Evolutionary conservation across 2,329 filamentous ascomycete genomes (phyloP), one percentile per base, ranked within the genome.

Genomic region (Clonostachys rhizophaga): DNA sequence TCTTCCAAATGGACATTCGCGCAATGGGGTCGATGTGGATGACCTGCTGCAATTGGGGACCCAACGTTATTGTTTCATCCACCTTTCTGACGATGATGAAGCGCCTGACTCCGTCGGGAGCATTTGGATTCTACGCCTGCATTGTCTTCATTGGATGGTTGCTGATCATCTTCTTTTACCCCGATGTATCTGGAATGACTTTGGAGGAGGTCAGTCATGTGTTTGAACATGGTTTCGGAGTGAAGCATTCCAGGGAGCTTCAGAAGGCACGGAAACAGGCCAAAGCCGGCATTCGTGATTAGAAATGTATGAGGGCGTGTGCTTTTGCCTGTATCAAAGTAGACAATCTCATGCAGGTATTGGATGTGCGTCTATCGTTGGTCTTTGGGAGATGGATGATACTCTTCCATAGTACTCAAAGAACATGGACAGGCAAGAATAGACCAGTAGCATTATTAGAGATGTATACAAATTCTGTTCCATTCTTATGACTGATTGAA

Each of bases 101-200:
- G 49, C 59, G 58, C 16, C 71, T 67, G 45, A 76, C 74, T 0
- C 72, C 73, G 0, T 70, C 65, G 3, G 74, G 75, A 1, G 69
- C 74, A 0, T 78, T 78, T 50, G 73, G 72, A 5, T 77, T 78
- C 57, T 78, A 76, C 47, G 70, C 72, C 1, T 70, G 61, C 1
- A 72, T 78, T 34, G 76, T 72, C 52, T 65, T 72, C 47, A 51
- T 72, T 34, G 73, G 73, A 36, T 45, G 43, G 43, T 2, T 45
- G 16, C 63, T 71, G 47, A 66, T 78, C 18, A 66, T 70, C 45
- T 71, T 76, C 60, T 76, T 63, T 52, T 79, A 77, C 52, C 75
- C 75, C 1, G 74, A 79, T 50, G 74, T 76, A 3, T 75, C 77
- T 52, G 75, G 76, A 12, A 72, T 80, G 67, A 70, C 75, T 16